A percentile compares a stretch with the other conserved stretches of the same genome.
These are phyloP conservation scores for Zygoascus biomembranicola DNA, from an alignment of 805 yeast genomes.

Conservation along the genomic window DNA sequence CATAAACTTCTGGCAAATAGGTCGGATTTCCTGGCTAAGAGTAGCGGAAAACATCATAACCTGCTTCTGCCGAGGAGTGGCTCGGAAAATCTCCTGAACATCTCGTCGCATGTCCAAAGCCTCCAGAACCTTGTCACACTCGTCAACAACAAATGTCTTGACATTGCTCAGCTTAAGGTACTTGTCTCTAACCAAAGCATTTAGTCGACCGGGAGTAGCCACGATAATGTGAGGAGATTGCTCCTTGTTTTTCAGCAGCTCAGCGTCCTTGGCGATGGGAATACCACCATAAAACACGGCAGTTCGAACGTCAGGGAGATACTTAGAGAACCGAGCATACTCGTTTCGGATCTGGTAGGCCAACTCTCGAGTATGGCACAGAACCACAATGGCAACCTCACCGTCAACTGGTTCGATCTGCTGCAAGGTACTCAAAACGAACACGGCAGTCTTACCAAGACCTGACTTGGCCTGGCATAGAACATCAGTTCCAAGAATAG, in stretches of 20 bases:
- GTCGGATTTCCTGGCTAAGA: conserved; percentile 86
- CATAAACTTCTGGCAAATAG: conserved; percentile 95
- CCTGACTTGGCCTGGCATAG: conserved; percentile 99
- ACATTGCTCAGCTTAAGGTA: conserved; percentile 77
- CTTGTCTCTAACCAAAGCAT: conserved; percentile 89
- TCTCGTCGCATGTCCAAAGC: conserved; percentile 92
- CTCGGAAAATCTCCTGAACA: conserved; percentile 95
- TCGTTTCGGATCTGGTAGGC: conserved; percentile 98
- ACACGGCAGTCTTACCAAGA: conserved; percentile 98
- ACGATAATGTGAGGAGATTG: conserved; percentile 95
- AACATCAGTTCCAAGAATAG: conserved; percentile 95
- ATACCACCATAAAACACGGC: conserved; percentile 97
- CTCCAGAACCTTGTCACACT: conserved; percentile 97
- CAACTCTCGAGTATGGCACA: conserved; percentile 97
- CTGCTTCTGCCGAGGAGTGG: conserved; percentile 96
- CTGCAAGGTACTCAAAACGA: conserved; percentile 90
- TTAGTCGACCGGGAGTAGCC: conserved; percentile 97
- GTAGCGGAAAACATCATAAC: conserved; percentile 99
- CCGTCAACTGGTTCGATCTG: conserved; percentile 97
- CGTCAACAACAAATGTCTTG: conserved; percentile 92
- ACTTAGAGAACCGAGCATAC: conserved; percentile 94
- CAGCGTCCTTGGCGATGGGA: conserved; percentile 76
- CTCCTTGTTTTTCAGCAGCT: conserved; percentile 81
- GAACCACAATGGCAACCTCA: conserved; percentile 87
- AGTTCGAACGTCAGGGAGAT: conserved; percentile 95